Base-by-base conservation (phyloP, 306 rosid species). In the Senna tora region DNA sequence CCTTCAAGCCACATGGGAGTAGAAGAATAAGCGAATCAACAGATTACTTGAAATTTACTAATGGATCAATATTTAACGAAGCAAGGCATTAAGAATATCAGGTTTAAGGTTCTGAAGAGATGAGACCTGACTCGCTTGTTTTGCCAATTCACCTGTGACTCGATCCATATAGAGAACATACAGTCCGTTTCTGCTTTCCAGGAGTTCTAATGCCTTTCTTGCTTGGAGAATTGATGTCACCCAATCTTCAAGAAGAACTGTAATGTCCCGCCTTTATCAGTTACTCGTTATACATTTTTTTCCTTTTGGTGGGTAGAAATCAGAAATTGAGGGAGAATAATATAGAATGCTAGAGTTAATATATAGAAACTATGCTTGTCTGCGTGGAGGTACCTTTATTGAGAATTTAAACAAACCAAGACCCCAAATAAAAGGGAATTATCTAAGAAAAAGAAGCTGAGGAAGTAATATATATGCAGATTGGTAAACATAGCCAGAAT, bases 151-250 rank as follows among this genome's bases (percentile, higher is more conserved):
- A 56, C 93, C 90, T 9, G 84, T 72, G 76, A 87, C 82, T 73
- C 99, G 91, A 53, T 94, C 99, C 89, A 91, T 86, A 76, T 91
- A 89, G 64, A 87, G 86, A 22, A 71, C 70, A 72, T 89, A 89
- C 3, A 94, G 81, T 69, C 99, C 96, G 63, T 89, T 94, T 80
- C 99, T 87, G 88, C 83, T 91, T 80, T 94, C 97, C 84, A 91
- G 54, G 39, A 91, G 87, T 73, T 87, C 87, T 46, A 94, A 62
- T 43, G 87, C 89, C 81, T 89, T 89, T 66, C 83, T 80, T 67
- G 95, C 84, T 17, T 89, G 91, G 67, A 86, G 75, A 80, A 89
- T 74, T 72, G 93, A 89, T 55, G 80, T 67, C 77, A 94, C 83
- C 96, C 97, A 87, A 77, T 91, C 96, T 84, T 89, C 93, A 55